Percentiles rank a stretch among this genome's conserved stretches.
phyloP scores from a whole-genome alignment of 345 rosid genomes.

The Xanthoceras sorbifolium region DNA sequence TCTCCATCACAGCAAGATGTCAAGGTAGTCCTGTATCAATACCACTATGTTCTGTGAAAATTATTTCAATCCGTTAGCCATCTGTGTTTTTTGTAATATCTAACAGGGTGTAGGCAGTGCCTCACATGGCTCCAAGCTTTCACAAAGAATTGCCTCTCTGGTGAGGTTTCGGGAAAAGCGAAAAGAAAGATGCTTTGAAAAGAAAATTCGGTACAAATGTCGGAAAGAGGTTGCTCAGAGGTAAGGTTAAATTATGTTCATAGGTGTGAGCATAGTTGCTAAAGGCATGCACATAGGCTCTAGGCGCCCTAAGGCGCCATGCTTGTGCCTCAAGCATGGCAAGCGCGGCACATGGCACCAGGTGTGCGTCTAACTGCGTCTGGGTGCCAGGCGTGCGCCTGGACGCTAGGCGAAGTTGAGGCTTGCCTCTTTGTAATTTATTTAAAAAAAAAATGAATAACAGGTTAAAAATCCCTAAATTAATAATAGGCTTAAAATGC shows the following conservation, averaged over 20 bases:
- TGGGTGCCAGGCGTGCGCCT: too few relatives aligned
- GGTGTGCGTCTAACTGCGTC: too few relatives aligned
- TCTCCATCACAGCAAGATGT: slow-evolving; percentile 33
- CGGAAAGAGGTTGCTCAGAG: slow-evolving; percentile 50
- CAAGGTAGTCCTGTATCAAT: slow-evolving; percentile 23
- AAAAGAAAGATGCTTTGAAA: slow-evolving; percentile 50
- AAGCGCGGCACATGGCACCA: too few relatives aligned
- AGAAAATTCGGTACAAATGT: slow-evolving; percentile 44
- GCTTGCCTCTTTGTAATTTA: too few relatives aligned
- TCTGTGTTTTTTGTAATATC: slow-evolving; percentile 19
- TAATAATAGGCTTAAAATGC: too few relatives aligned
- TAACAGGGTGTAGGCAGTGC: slow-evolving; percentile 37
- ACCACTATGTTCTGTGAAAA: background rate
- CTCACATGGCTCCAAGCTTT: slow-evolving; percentile 38
- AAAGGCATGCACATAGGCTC: too few relatives aligned
- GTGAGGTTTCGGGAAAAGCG: slow-evolving; percentile 50
- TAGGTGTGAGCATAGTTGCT: background rate
- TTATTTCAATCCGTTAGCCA: background rate
- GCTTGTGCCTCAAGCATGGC: too few relatives aligned
- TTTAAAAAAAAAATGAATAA: too few relatives aligned
- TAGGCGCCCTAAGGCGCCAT: too few relatives aligned
- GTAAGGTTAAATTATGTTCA: slow-evolving; percentile 23
- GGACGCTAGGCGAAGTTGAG: too few relatives aligned
- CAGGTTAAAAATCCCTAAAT: too few relatives aligned
- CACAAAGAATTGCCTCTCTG: slow-evolving; percentile 45